Base-by-base conservation (phyloP, 169 alveolate genomes). In the Besnoitia besnoiti region DNA sequence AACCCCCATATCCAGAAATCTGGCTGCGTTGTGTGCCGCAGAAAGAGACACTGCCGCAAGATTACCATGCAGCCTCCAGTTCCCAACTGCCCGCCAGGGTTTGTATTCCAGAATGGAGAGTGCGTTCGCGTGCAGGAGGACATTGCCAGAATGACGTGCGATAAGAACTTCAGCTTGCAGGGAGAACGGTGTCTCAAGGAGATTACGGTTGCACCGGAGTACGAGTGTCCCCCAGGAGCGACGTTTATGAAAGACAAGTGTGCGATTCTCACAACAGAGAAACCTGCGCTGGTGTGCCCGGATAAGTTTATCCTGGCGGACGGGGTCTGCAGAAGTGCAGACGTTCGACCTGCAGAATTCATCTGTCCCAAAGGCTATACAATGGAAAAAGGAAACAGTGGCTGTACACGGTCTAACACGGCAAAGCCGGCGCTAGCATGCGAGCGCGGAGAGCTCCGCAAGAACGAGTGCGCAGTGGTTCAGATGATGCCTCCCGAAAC, bases 361-460 rank as follows among this genome's bases (percentile, higher is more conserved):
- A 3, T 39, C 59, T 77, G 87, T 27, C 87, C 87, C 40, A 77
- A 77, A 37, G 87, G 87, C 87, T 77, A 77, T 35, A 77, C 87
- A 42, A 44, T 35, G 37, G 87, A 77, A n/a, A 77, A 37, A 27
- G 44, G 12, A 1, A 77, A 51, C 39, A 55, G 87, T 0, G 87
- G 40, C 55, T 77, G 87, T 55, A 27, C 59, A 27, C n/a, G 59
- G 59, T 77, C 87, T 27, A 35, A 51, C 40, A 77, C 55, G 12
- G 87, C 40, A 24, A 77, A 77, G 40, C 61, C 59, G 21, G 55
- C 87, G 21, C n/a, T 42, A 8, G 35, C 59, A 0, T 77, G 87
- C 30, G 87, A 77, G 33, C 87, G 87, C 14, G 87, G 87, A 10
- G 87, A 77, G 59, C 87, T 77, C 30, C 35, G 47, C 35, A 77